Conservation (phyloP, 2,329 filamentous ascomycete genomes). For the Sarocladium kiliense region DNA sequence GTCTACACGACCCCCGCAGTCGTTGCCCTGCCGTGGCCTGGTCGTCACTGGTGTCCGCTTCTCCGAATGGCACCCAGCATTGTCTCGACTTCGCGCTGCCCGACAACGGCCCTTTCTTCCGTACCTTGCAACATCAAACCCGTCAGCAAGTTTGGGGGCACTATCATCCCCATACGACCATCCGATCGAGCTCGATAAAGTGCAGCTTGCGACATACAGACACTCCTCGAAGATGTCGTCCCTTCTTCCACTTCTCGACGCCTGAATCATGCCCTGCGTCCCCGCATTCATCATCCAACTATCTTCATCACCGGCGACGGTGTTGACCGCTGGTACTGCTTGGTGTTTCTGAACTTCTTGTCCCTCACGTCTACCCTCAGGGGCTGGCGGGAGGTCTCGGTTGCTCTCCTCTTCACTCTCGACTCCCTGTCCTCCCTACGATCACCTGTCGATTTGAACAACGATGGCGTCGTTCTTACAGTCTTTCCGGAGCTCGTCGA, state of each 20-base stretch:
- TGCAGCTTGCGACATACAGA: background rate
- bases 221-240: background rate
- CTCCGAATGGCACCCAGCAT: background rate
- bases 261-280: slow-evolving; percentile 7
- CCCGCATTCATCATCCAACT: slow-evolving; percentile 8
- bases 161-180: background rate
- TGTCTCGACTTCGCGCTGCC: background rate
- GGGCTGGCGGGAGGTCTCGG: no score
- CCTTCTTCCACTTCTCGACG: slow-evolving; percentile 4
- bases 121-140: background rate
- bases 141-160: background rate
- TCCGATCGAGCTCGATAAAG: background rate
- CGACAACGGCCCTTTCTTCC: background rate
- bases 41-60: background rate
- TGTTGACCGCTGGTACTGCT: background rate
- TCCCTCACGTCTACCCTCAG: background rate
- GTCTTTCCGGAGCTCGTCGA: slow-evolving; percentile 60
- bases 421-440: background rate
- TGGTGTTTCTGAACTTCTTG: background rate
- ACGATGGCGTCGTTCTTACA: slow-evolving; percentile 68
- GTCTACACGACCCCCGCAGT: background rate
- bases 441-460: background rate
- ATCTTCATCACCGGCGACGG: slow-evolving; percentile 3
- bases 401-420: no score
- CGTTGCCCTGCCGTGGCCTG: no score